Evolutionary conservation across 495 filamentous ascomycete species (phyloP).

Genomic region (Pyrenopolyporus hunteri): DNA sequence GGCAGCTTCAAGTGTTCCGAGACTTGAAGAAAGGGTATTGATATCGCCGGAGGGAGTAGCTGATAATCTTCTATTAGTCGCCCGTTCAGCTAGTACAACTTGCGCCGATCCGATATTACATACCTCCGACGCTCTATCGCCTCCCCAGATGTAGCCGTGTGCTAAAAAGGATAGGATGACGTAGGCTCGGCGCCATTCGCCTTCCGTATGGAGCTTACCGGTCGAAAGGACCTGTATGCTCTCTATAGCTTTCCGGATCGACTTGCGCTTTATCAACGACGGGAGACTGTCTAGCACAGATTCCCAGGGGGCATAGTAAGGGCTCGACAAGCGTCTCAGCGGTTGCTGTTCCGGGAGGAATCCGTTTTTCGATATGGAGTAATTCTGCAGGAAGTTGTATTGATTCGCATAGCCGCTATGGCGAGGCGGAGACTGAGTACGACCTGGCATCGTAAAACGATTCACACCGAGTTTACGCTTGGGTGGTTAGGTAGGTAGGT

Average conservation of each 20-base stretch:
- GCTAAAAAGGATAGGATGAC: conserved; percentile 81
- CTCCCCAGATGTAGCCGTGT: conserved; percentile 84
- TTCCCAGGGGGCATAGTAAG: conserved; percentile 92
- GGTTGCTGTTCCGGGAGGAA: conserved; percentile 83
- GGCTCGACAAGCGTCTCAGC: conserved; percentile 74
- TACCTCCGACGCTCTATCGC: conserved; percentile 44
- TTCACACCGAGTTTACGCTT: neutral
- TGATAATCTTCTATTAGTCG: conserved; percentile 21
- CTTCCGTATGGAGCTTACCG: conserved; percentile 70
- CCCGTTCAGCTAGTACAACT: neutral
- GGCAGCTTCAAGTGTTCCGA: conserved; percentile 81
- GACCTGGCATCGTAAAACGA: conserved; percentile 16
- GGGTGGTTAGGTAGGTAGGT: neutral
- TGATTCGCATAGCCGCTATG: neutral
- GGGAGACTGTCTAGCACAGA: conserved; percentile 78
- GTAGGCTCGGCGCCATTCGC: conserved; percentile 91
- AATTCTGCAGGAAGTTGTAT: conserved; percentile 9
- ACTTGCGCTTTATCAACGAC: conserved; percentile 74
- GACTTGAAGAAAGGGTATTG: conserved; percentile 76
- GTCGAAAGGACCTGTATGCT: conserved; percentile 78
- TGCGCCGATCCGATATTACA: neutral
- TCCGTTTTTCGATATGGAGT: conserved; percentile 58
- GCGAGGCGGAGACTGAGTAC: conserved; percentile 2
- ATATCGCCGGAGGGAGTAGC: conserved; percentile 75
- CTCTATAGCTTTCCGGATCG: conserved; percentile 74